phyloP scores from a whole-genome alignment of 805 yeast genomes.

The Yarrowia sp. region DNA sequence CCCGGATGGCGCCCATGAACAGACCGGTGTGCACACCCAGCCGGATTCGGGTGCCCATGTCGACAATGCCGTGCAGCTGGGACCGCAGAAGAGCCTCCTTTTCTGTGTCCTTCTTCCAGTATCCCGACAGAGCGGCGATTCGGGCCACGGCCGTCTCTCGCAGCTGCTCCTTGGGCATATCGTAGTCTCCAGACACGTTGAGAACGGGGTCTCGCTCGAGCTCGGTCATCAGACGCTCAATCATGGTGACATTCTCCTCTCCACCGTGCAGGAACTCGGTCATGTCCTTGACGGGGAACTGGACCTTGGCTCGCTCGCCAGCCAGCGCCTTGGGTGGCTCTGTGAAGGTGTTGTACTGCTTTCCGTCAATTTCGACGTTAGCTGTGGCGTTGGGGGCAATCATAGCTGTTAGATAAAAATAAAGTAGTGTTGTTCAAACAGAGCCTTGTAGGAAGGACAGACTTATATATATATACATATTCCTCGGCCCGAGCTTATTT shows the following conservation, averaged over 20 bases:
- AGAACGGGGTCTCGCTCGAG: constrained; percentile 57
- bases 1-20: constrained; percentile 74
- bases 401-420: not conserved
- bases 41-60: constrained; percentile 78
- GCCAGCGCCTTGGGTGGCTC: constrained; percentile 41
- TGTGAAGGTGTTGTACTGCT: constrained; percentile 32
- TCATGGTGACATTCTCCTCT: constrained; percentile 39
- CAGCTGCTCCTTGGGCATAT: constrained; percentile 43
- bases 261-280: constrained; percentile 47
- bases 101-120: constrained; percentile 33
- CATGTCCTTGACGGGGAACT: constrained; percentile 40
- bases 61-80: constrained; percentile 41
- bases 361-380: constrained; percentile 31
- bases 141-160: constrained; percentile 41
- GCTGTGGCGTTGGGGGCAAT: constrained; percentile 19
- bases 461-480: not conserved
- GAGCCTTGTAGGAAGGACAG: not conserved
- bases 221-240: constrained; percentile 42
- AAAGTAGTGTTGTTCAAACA: too few relatives aligned
- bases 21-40: constrained; percentile 85
- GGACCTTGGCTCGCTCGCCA: constrained; percentile 41
- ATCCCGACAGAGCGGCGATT: constrained; percentile 35
- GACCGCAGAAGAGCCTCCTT: constrained; percentile 33
- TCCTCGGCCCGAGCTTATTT: constrained; percentile 18
- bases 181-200: constrained; percentile 45